Evolutionary conservation across 2,329 filamentous ascomycete species (phyloP).

Genomic region (Cladophialophora carrionii): DNA sequence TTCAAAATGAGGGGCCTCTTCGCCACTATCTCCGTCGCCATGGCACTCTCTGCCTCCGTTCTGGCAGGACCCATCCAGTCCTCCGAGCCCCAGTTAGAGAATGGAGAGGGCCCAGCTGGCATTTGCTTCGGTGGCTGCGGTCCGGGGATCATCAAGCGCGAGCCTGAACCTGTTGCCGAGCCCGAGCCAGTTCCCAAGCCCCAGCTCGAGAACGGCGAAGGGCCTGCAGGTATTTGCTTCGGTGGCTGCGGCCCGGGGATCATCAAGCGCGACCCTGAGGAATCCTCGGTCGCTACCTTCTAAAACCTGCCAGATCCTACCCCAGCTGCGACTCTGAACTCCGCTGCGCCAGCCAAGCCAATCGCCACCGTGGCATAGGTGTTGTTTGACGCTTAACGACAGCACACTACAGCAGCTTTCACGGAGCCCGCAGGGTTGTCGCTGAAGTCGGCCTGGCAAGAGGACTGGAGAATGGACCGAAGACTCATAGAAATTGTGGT

Average conservation of each 20-base stretch:
- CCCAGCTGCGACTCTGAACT: slow-evolving; percentile 1
- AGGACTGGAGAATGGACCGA: background rate
- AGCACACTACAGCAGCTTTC: background rate
- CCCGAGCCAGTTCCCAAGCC: background rate
- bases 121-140: slow-evolving; percentile 8
- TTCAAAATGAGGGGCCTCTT: slow-evolving; percentile 11
- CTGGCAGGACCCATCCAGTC: slow-evolving; percentile 1
- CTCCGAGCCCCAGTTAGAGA: background rate
- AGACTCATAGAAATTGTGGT: background rate
- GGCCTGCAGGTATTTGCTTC: slow-evolving; percentile 7
- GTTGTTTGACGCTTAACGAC: background rate
- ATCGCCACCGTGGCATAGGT: background rate
- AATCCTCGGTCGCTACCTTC: slow-evolving; percentile 9
- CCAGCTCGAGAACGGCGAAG: background rate
- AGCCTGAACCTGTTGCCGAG: slow-evolving; percentile 10
- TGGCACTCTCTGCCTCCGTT: slow-evolving; percentile 7
- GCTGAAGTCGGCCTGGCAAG: background rate
- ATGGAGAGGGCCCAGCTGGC: slow-evolving; percentile 3
- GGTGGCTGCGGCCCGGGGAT: slow-evolving; percentile 5
- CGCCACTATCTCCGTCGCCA: background rate
- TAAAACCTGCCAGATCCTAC: slow-evolving; percentile 7
- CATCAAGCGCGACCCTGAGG: slow-evolving; percentile 7
- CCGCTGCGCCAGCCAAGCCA: slow-evolving; percentile 1
- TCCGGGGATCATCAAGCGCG: slow-evolving; percentile 6
- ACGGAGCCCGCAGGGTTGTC: too few relatives aligned